Evolutionary conservation across 192 early-diverging fungal genomes (phyloP).

Genomic region (Pilaira anomala): DNA sequence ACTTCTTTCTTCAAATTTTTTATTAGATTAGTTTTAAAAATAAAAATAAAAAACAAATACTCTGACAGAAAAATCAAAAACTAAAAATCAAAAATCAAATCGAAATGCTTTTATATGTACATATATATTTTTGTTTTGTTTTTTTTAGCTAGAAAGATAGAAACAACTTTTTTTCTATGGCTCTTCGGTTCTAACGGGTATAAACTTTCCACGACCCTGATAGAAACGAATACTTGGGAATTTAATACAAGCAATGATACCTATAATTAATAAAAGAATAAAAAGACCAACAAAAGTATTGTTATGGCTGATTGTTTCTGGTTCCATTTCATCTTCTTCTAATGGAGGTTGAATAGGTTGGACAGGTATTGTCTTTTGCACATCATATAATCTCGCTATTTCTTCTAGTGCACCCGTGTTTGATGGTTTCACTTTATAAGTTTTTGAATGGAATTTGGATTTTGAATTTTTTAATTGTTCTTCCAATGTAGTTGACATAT

Average conservation of each 20-base stretch:
- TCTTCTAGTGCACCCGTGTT: neutral
- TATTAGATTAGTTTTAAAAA: neutral
- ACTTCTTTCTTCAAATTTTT: neutral
- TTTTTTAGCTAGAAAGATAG: no score
- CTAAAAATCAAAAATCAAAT: no score
- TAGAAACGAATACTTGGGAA: neutral
- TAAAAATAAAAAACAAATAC: neutral
- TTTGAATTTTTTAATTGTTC: slow-evolving; percentile 7
- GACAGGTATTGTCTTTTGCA: neutral
- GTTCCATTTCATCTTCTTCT: neutral
- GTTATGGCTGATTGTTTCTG: neutral
- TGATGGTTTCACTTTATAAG: slow-evolving; percentile 1
- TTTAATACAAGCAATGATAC: neutral
- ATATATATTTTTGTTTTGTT: no score
- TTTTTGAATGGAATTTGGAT: slow-evolving; percentile 8
- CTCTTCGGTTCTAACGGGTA: slow-evolving; percentile 4
- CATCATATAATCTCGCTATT: neutral
- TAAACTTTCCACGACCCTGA: slow-evolving; percentile 3
- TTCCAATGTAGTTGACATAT: neutral
- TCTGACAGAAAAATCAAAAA: neutral
- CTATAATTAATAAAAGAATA: neutral
- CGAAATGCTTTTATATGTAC: no score
- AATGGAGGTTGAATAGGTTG: neutral
- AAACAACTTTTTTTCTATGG: no score
- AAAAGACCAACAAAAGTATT: neutral